Percentiles rank a stretch among this genome's conserved stretches.
Evolutionary conservation across 139 green algal genomes (phyloP).

Genomic region (Picochlorum costavermella): DNA sequence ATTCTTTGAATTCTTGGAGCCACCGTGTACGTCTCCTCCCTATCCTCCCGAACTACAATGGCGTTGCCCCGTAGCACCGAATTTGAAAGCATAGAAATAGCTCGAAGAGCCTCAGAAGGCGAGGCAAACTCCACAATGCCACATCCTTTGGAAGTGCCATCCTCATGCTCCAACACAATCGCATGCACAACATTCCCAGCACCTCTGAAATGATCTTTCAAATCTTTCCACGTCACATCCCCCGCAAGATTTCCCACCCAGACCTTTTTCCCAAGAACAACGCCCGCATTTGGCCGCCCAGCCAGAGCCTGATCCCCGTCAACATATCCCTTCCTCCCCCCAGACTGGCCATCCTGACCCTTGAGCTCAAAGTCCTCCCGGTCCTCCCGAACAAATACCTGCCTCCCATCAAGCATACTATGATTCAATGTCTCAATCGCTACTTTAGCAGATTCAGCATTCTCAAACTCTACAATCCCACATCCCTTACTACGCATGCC

Average conservation of each 20-base stretch:
- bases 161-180: constrained; percentile 46
- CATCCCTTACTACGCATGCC: constrained; percentile 44
- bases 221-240: constrained; percentile 52
- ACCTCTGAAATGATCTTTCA: constrained; percentile 68
- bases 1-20: background rate
- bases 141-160: constrained; percentile 54
- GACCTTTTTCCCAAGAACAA: constrained; percentile 34
- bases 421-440: constrained; percentile 62
- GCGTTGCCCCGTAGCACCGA: constrained; percentile 24
- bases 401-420: constrained; percentile 29
- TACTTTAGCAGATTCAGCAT: constrained; percentile 39
- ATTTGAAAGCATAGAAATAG: constrained; percentile 55
- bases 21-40: constrained; percentile 20
- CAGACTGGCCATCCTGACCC: background rate
- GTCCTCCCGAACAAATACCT: constrained; percentile 30
- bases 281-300: background rate
- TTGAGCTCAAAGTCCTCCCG: constrained; percentile 27
- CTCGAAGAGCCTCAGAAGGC: constrained; percentile 41
- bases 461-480: constrained; percentile 75
- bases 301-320: background rate
- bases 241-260: constrained; percentile 62
- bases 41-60: constrained; percentile 40
- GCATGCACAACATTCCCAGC: constrained; percentile 45
- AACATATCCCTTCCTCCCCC: too few species aligned
- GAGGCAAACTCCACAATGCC: constrained; percentile 73